Evolutionary conservation across 2,329 filamentous ascomycete genomes (phyloP), one percentile per base, ranked within the genome.

Genomic region (Curvularia lunata): DNA sequence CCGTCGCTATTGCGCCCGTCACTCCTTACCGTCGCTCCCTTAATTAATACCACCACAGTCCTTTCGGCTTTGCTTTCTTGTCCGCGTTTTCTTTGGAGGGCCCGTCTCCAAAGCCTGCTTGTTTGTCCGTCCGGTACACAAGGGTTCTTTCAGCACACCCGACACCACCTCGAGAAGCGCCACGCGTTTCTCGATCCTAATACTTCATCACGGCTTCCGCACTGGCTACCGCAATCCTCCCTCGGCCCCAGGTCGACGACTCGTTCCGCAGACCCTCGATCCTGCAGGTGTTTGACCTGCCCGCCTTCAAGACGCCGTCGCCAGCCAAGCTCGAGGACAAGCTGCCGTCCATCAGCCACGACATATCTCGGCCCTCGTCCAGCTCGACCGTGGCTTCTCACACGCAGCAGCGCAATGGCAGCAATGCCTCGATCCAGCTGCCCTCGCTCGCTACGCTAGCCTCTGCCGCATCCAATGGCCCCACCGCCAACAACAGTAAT

Each of bases 371-470:
- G 45, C 82, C 82, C 25, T 82, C 83, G 4, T 84, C 84, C 48
- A 81, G 82, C 28, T 80, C 80, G 54, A 82, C 82, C 16, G 79
- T 81, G 63, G 79, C 78, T 54, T 78, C 79, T 49, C 75, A 75
- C 55, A 78, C 75, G 34, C 71, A 72, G 54, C 75, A 73, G 54
- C 75, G 75, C 59, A 75, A 75, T 64, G 74, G 75, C 57, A 75
- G 75, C 76, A 76, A 75, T 76, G 67, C 67, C 21, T 70, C 70
- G 34, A 75, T 76, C 70, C 77, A 80, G 73, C 76, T 87, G 48
- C 86, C 86, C 23, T 84, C 83, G 23, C 75, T 88, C 51, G 85
- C 85, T 50, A 81, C 85, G 38, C 79, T 88, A 66, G 86, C 86
- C 42, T 85, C 84, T 53, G 78, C 86, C 66, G 83, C 84, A 34